These are phyloP conservation scores for Acrocalymma vagum DNA, from an alignment of 2,329 filamentous ascomycete genomes.

Conservation along the genomic window DNA sequence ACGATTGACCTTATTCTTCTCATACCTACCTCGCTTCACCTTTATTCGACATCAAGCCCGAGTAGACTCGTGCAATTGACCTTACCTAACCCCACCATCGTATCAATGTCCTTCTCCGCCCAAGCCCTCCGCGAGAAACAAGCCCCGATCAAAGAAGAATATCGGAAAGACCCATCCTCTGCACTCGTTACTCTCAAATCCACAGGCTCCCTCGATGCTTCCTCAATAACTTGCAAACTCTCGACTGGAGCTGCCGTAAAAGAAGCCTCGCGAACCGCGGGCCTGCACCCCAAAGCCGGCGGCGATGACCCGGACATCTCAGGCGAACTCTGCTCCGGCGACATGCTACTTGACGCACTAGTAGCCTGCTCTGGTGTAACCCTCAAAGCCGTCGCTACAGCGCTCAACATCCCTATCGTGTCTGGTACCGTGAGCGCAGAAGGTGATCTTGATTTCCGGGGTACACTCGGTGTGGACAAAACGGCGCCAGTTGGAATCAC, in stretches of 20 bases:
- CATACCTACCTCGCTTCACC: neutral
- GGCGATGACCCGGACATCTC: conserved; percentile 53
- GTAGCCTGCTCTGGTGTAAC: conserved; percentile 61
- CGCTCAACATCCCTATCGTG: conserved; percentile 54
- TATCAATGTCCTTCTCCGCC: conserved; percentile 31
- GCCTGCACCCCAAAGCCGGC: conserved; percentile 58
- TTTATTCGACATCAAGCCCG: neutral
- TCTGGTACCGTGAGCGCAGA: conserved; percentile 54
- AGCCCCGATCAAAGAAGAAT: conserved; percentile 58
- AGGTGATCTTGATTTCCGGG: conserved; percentile 59
- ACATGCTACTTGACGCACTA: conserved; percentile 60
- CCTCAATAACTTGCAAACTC: conserved; percentile 58
- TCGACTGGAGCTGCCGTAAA: conserved; percentile 51
- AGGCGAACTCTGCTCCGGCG: conserved; percentile 59
- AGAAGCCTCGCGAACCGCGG: conserved; percentile 53
- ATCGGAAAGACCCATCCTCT: conserved; percentile 53
- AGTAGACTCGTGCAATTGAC: neutral
- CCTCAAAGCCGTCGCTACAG: conserved; percentile 60
- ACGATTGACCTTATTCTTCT: neutral
- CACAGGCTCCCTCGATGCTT: conserved; percentile 53
- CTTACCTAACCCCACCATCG: neutral
- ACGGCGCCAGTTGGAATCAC: conserved; percentile 58
- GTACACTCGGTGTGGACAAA: conserved; percentile 58
- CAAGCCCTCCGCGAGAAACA: conserved; percentile 56
- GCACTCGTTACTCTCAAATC: conserved; percentile 58